Percentiles rank a stretch among this genome's conserved stretches.
Evolutionary conservation across 805 yeast species (phyloP).

Genomic region (Starmerella asiatica): DNA sequence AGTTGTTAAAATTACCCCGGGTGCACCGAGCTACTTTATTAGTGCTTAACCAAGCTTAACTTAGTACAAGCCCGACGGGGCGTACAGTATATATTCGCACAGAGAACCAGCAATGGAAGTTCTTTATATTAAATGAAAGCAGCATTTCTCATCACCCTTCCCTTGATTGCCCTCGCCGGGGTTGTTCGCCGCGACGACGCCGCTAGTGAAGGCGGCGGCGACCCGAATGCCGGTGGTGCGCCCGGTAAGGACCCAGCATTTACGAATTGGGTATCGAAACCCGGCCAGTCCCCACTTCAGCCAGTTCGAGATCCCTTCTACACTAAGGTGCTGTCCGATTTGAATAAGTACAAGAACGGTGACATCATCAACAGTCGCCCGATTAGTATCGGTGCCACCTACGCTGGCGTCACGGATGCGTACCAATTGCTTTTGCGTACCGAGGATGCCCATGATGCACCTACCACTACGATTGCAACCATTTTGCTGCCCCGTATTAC

Average conservation of each 20-base stretch:
- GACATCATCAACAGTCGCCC: slow-evolving; percentile 12
- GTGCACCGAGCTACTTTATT: background rate
- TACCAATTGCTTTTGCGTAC: slow-evolving; percentile 20
- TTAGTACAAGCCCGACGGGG: background rate
- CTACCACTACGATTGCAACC: slow-evolving; percentile 23
- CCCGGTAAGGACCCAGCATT: background rate
- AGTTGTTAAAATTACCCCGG: background rate
- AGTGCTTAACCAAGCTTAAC: background rate
- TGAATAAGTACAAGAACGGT: slow-evolving; percentile 11
- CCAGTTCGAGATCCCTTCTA: slow-evolving; percentile 19
- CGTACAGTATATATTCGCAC: background rate
- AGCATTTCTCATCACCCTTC: too few species aligned
- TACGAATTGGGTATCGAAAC: slow-evolving; percentile 15
- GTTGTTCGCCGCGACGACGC: slow-evolving; percentile 7
- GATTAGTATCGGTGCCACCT: slow-evolving; percentile 12
- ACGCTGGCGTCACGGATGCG: slow-evolving; percentile 13
- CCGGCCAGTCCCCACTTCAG: slow-evolving; percentile 6
- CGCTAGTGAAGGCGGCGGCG: slow-evolving; percentile 12
- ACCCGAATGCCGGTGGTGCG: slow-evolving; percentile 2
- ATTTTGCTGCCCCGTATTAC: slow-evolving; percentile 19
- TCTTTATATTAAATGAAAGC: background rate
- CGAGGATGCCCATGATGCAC: slow-evolving; percentile 20
- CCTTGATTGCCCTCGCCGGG: background rate
- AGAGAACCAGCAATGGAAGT: background rate
- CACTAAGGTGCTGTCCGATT: slow-evolving; percentile 3